Evolutionary conservation across 2,329 filamentous ascomycete species (phyloP), one percentile per base, ranked within the genome.

Genomic region (Arachnopeziza araneosa): DNA sequence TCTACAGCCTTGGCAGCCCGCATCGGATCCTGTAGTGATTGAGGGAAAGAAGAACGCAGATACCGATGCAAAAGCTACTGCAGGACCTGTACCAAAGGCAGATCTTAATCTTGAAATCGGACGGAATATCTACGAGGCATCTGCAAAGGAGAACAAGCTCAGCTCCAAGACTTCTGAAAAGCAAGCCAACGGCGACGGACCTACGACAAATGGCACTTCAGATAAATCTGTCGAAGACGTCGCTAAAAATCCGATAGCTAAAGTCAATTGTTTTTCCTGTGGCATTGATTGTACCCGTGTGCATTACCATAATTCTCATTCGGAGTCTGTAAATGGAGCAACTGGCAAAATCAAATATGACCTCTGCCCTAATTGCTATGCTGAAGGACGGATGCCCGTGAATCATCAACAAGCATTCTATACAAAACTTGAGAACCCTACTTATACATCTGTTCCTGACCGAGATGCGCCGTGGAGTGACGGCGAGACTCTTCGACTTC

Each of bases 41-140:
- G 79, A 86, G 64, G 85, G 84, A 58, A 86, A 84, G 72, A 80
- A 80, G 67, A 82, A 76, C 64, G 74, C 75, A 56, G 83, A 73
- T 56, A 72, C 72, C 22, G 70, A 72, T 26, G 62, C 66, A 1
- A 87, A 87, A 70, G 88, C 89, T 1, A 83, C 80, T 50, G 83
- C 88, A 8, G 82, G 83, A 12, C 80, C 87, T 3, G 81, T 82
- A 83, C 59, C 69, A 9, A 96, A 96, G 77, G 80, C 84, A 32
- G 93, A 96, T 68, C 81, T 95, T 62, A 97, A 96, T 72, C 83
- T 96, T n/a, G 90, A 96, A 72, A 87, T 98, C 62, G 88, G 92
- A 64, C 90, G 95, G 64, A 98, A 96, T 74, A 92, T 98, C 60
- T 99, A 97, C 76, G 93, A 99, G 70, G 91, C 61, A 92, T 89